Evolutionary conservation across 31 red algal genomes (phyloP).

Genomic region (Endocladia muricata): DNA sequence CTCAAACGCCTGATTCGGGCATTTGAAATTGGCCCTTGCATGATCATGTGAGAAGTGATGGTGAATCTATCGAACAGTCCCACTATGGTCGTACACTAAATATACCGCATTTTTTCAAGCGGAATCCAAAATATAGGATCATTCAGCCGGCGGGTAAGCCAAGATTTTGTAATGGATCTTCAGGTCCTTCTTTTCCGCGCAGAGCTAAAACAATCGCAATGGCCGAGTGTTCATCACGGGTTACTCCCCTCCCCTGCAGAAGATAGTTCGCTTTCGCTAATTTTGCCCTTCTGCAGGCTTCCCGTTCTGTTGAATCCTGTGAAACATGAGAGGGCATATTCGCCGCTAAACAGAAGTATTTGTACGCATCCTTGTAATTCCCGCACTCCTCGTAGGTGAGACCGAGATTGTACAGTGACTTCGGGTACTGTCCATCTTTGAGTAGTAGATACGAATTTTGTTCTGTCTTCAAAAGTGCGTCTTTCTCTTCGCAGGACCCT

Average conservation of each 20-base stretch:
- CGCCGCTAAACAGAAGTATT: slow-evolving; percentile 1
- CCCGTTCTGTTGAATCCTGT: slow-evolving; percentile 5
- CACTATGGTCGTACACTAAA: too few relatives aligned
- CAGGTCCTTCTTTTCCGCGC: slow-evolving; percentile 1
- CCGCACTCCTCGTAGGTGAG: slow-evolving; percentile 10
- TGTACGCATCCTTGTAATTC: not conserved
- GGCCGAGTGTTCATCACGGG: slow-evolving; percentile 17
- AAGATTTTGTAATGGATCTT: slow-evolving; percentile 4
- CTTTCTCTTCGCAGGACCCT: not conserved
- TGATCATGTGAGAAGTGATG: too few relatives aligned
- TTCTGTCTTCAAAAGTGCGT: not conserved
- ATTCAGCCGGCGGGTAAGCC: too few relatives aligned
- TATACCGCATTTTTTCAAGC: too few relatives aligned
- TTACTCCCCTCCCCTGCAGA: slow-evolving; percentile 6
- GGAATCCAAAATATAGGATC: too few relatives aligned
- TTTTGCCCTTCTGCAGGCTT: slow-evolving; percentile 15
- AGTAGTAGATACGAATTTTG: slow-evolving; percentile 8
- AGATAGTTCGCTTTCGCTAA: slow-evolving; percentile 9
- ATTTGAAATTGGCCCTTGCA: too few relatives aligned
- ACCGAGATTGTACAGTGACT: slow-evolving; percentile 24
- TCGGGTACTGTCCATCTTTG: slow-evolving; percentile 15
- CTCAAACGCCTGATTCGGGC: too few relatives aligned
- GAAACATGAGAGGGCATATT: not conserved
- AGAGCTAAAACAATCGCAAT: not conserved
- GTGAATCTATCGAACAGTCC: too few relatives aligned